Conservation (phyloP, 768 basidiomycete species). For the Phaeotremella fagi region DNA sequence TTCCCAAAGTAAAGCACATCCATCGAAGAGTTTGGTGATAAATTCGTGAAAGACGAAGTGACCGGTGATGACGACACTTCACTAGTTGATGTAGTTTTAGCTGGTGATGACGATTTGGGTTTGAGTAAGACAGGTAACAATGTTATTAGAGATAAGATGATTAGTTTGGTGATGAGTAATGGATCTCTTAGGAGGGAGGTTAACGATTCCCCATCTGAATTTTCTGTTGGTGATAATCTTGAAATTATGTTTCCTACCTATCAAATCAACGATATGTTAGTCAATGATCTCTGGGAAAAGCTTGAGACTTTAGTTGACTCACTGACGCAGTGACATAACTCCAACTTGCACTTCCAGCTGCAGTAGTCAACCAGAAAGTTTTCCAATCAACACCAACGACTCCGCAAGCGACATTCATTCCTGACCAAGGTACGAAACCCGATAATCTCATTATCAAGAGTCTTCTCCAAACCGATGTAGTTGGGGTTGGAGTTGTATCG, state of each 20-base stretch:
- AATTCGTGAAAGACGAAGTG: too few relatives aligned
- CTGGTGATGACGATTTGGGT: too few relatives aligned
- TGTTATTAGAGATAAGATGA: conserved; percentile 74
- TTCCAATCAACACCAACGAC: conserved; percentile 67
- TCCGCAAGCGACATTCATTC: conserved; percentile 93
- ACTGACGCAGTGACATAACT: conserved; percentile 45
- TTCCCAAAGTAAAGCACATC: too few relatives aligned
- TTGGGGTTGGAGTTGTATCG: conserved; percentile 15
- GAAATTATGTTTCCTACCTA: conserved; percentile 34
- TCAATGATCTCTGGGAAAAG: too few relatives aligned
- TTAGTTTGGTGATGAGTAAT: conserved; percentile 74
- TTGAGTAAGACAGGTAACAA: conserved; percentile 76
- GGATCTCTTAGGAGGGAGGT: conserved; percentile 79
- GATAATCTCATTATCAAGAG: conserved; percentile 81
- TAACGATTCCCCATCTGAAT: conserved; percentile 58
- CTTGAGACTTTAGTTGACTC: conserved; percentile 7
- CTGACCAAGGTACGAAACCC: conserved; percentile 93
- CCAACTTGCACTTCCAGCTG: conserved; percentile 48
- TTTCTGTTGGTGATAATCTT: conserved; percentile 23
- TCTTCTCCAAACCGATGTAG: conserved; percentile 64
- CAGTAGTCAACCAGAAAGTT: conserved; percentile 47
- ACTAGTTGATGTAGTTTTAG: too few relatives aligned
- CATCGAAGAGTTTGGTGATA: too few relatives aligned
- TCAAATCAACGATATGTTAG: background rate
- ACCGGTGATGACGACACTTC: too few relatives aligned